These are phyloP conservation scores for Tremellales sp. DNA, from an alignment of 1,284 basidiomycete species.

Conservation along the genomic window DNA sequence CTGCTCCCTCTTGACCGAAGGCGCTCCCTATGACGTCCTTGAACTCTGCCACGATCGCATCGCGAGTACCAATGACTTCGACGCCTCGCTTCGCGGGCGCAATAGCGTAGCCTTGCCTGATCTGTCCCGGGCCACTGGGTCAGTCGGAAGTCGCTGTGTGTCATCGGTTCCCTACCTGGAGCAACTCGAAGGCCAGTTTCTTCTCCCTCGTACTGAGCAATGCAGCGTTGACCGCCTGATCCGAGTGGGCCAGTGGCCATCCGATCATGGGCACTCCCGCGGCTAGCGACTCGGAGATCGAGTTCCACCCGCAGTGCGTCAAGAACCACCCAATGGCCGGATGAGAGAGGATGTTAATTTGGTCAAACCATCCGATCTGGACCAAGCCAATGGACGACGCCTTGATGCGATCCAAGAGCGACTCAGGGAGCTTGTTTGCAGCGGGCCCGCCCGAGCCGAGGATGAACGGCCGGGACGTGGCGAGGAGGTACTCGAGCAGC, in stretches of 20 bases:
- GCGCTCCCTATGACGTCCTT: too few relatives aligned
- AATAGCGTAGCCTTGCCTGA: not conserved
- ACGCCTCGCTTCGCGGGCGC: not conserved
- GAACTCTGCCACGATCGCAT: not conserved
- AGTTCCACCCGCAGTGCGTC: conserved; percentile 7
- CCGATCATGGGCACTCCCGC: conserved; percentile 5
- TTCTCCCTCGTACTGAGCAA: not conserved
- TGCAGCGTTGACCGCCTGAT: conserved; percentile 1
- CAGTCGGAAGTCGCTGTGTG: too few relatives aligned
- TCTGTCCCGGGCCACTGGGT: not conserved
- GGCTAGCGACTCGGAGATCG: conserved; percentile 2
- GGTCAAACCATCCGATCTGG: too few relatives aligned
- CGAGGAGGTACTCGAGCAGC: too few relatives aligned
- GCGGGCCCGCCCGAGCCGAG: too few relatives aligned
- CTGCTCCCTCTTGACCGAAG: too few relatives aligned
- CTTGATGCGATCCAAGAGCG: too few relatives aligned
- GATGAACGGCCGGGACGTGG: too few relatives aligned
- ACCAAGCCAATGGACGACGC: too few relatives aligned
- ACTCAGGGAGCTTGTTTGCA: too few relatives aligned
- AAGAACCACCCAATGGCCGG: conserved; percentile 3
- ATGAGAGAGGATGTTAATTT: conserved; percentile 1
- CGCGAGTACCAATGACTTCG: not conserved
- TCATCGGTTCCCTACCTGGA: conserved; percentile 1
- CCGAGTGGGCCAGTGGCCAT: conserved; percentile 2
- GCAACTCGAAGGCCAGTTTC: not conserved